A percentile compares a stretch with the other conserved stretches of the same genome.
Evolutionary conservation across 495 filamentous ascomycete species (phyloP).

Genomic region (Tuber aestivum): DNA sequence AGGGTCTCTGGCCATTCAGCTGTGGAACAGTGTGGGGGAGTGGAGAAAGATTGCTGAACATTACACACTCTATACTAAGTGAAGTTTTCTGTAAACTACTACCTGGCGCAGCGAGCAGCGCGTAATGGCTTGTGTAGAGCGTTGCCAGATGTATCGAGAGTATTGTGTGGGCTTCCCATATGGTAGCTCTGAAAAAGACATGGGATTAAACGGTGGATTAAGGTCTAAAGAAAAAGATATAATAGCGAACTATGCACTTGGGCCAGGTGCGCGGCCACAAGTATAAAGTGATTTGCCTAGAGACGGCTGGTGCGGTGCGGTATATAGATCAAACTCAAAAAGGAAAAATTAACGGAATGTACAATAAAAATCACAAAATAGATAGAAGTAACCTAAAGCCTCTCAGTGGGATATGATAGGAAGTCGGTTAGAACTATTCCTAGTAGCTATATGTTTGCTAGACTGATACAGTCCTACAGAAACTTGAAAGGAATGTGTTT

Average conservation of each 20-base stretch:
- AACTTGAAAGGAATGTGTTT: neutral
- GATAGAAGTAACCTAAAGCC: neutral
- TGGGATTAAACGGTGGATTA: neutral
- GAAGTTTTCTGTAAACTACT: neutral
- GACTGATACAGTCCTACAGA: neutral
- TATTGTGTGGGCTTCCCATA: neutral
- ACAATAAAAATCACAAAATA: neutral
- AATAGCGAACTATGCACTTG: neutral
- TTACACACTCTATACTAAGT: neutral
- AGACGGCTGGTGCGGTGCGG: neutral
- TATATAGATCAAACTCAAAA: neutral
- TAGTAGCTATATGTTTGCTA: neutral
- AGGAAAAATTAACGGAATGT: neutral
- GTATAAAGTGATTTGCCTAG: neutral
- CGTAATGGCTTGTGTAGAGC: neutral
- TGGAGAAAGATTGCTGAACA: neutral
- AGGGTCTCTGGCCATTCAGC: neutral
- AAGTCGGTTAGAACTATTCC: neutral
- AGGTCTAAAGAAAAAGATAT: neutral
- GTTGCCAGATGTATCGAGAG: neutral
- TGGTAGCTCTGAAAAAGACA: neutral
- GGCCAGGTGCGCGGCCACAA: neutral
- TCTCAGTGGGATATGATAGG: too few relatives aligned
- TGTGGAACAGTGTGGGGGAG: neutral
- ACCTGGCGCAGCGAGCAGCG: too few relatives aligned